Conservation (phyloP, 2,329 filamentous ascomycete species). For the Stemphylium lycopersici region DNA sequence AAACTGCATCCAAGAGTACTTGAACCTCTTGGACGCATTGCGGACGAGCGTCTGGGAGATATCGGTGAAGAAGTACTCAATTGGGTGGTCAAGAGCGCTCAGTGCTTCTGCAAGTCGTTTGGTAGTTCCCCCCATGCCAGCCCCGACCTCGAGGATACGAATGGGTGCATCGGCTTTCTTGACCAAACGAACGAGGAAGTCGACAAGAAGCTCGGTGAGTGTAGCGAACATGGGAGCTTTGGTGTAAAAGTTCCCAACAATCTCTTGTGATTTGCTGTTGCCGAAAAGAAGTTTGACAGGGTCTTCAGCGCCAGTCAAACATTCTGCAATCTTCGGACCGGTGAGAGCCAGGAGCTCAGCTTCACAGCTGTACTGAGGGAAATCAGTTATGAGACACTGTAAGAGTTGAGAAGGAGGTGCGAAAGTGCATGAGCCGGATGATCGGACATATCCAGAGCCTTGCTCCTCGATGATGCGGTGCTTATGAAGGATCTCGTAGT, state of each 20-base stretch:
- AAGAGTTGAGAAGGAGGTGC: constrained; percentile 1
- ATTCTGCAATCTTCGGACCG: constrained; percentile 18
- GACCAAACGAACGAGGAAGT: constrained; percentile 10
- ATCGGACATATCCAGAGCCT: not conserved
- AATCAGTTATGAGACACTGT: constrained; percentile 3
- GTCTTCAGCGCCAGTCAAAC: constrained; percentile 18
- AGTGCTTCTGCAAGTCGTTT: constrained; percentile 18
- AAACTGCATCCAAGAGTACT: constrained; percentile 44
- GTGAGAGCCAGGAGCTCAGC: constrained; percentile 16
- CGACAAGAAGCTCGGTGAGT: constrained; percentile 19
- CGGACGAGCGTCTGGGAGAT: constrained; percentile 48
- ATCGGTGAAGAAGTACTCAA: constrained; percentile 52
- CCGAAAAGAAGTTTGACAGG: constrained; percentile 23
- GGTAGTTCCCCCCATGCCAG: constrained; percentile 50
- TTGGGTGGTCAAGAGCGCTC: not conserved
- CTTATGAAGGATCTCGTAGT: constrained; percentile 15
- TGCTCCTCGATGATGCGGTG: constrained; percentile 10
- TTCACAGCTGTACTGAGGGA: constrained; percentile 19
- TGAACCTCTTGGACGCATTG: constrained; percentile 36
- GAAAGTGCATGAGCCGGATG: not conserved
- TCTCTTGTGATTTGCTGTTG: constrained; percentile 9
- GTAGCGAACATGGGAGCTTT: constrained; percentile 26
- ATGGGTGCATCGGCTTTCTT: constrained; percentile 14
- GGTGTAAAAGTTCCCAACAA: constrained; percentile 23
- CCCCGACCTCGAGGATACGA: constrained; percentile 49